Base-by-base conservation (phyloP, 148 eudicot genomes). In the Chenopodium formosanum region DNA sequence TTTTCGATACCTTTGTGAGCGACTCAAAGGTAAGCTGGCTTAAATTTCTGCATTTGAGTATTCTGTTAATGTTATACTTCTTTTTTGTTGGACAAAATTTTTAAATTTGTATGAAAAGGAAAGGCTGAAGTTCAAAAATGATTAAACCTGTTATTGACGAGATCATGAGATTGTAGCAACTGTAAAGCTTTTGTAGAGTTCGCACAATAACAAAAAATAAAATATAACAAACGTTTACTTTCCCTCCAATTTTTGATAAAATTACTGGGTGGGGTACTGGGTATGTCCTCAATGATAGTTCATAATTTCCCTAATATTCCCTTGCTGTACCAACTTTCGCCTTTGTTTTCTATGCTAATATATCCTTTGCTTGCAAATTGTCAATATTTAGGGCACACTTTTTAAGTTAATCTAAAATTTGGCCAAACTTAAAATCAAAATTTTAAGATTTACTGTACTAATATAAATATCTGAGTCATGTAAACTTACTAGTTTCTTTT, bases 1-100 rank as follows among this genome's bases (percentile, higher is more conserved):
- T 91, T 82, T 96, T 96, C 78, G 82, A 88, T 71, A 88, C 93
- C 71, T 96, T 96, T 84, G 75, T 86, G 81, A 95, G 92, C 72
- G 93, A 96, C 80, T 94, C 98, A 73, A 96, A 96, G 97, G 99
- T 94, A 78, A 83, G 75, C 75, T 69, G 53, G 48, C 46, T 20
- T 76, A 2, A 37, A 48, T 16, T 27, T 23, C 44, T 58, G 20
- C n/a, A 46, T 76, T 17, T 79, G 25, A 70, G 25, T 34, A 77
- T 40, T 48, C 56, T 70, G 44, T 5, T 40, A 34, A n/a, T 70
- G 80, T 70, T 50, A 37, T 40, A 6, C 44, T 52, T 50, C 27
- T 50, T 40, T 52, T 74, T 22, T 74, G 32, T n/a, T 44, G 44
- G 44, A 68, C 72, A 14, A 34, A n/a, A 4, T 40, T 6, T 70